Evolutionary conservation across 2,329 filamentous ascomycete species (phyloP).

Genomic region (Aspergillus persii): DNA sequence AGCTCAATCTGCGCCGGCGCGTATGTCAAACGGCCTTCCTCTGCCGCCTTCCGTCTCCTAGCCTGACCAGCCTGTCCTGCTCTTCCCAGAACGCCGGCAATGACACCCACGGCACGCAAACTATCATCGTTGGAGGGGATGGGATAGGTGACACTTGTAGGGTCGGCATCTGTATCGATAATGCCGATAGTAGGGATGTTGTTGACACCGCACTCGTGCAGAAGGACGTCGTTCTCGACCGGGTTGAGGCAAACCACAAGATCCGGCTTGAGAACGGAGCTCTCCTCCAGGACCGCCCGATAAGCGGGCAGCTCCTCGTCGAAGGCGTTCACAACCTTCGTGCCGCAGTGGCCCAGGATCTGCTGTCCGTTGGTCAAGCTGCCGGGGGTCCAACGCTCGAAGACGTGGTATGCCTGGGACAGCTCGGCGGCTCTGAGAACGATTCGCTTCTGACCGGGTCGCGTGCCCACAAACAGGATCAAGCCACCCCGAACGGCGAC

Average conservation of each 20-base stretch:
- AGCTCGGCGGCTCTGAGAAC: conserved; percentile 79
- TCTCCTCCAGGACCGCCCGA: conserved; percentile 61
- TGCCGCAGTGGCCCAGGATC: conserved; percentile 68
- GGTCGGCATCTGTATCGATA: conserved; percentile 89
- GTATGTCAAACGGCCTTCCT: conserved; percentile 62
- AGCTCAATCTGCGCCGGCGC: conserved; percentile 18
- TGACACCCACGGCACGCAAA: conserved; percentile 75
- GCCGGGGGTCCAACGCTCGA: conserved; percentile 89
- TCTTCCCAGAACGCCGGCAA: conserved; percentile 79
- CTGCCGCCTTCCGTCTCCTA: conserved; percentile 63
- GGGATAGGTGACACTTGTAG: conserved; percentile 91
- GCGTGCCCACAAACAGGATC: conserved; percentile 86
- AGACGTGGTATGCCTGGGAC: conserved; percentile 79
- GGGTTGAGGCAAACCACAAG: conserved; percentile 92
- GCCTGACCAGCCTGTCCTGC: conserved; percentile 76
- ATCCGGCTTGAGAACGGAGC: conserved; percentile 74
- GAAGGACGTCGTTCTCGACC: conserved; percentile 81
- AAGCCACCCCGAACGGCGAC: conserved; percentile 79
- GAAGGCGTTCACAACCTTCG: conserved; percentile 73
- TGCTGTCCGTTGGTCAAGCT: conserved; percentile 90
- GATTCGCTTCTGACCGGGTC: conserved; percentile 74
- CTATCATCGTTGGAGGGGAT: conserved; percentile 98
- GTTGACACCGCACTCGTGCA: conserved; percentile 86
- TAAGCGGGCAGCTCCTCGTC: conserved; percentile 66
- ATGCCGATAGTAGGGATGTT: conserved; percentile 92